Base-by-base conservation (phyloP, 345 rosid species). In the Hypericum perforatum region DNA sequence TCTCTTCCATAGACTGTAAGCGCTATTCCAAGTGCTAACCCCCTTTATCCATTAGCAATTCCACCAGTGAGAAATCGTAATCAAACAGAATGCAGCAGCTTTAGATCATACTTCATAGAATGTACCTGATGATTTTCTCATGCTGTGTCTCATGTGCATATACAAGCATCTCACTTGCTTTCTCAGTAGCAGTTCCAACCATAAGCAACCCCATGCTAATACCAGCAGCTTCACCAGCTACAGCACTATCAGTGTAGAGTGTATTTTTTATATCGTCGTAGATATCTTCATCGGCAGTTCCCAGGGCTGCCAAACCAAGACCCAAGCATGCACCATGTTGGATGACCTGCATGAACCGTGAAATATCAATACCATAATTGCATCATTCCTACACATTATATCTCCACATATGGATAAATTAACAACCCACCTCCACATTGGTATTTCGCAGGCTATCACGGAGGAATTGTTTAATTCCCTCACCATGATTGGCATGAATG, bases 241-340 rank as follows among this genome's bases (percentile, higher is more conserved):
- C 44, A 41, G n/a, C 44, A 41, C 44, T 8, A 8, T 41, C 44
- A 8, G 9, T 8, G n/a, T 41, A 41, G 44, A 8, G n/a, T 5
- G n/a, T 41, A 41, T 41, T 89, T 77, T 86, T 86, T 38, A 89
- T 73, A 64, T 94, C 96, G 61, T 94, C 97, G 63, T 80, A 94
- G 51, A 84, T 81, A 8, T 94, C 97, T 69, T 89, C 97, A 49
- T 94, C 96, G 22, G 99, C 99, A 38, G 99, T 94, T 71, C 99
- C 99, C 1, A 94, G 70, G 42, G 99, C 90, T 59, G 99, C 89
- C 84, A 94, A 78, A 60, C 99, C 99, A 64, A 94, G 95, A 63
- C 99, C 99, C 73, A 94, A 70, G 74, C 99, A 94, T 40, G 97
- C 99, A 60, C 99, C 99, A 39, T 94, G 99, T 75, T 94, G 99